Evolutionary conservation across 495 filamentous ascomycete species (phyloP).

Genomic region (Aspergillus saccharolyticus): DNA sequence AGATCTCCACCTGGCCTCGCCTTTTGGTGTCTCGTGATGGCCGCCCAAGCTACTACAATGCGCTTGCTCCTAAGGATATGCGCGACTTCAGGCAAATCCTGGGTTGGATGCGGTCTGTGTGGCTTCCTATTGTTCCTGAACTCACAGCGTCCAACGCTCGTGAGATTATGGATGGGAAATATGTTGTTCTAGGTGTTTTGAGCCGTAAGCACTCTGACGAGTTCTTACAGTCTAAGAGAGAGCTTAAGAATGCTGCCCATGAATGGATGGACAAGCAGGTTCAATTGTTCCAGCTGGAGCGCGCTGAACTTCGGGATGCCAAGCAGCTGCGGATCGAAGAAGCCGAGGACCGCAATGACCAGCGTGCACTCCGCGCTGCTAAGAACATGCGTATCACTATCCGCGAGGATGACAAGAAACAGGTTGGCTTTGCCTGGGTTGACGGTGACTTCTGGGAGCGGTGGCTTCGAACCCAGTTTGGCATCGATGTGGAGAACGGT

Average conservation of each 20-base stretch:
- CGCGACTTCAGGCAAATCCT: constrained; percentile 76
- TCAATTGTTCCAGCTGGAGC: constrained; percentile 80
- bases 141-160: constrained; percentile 84
- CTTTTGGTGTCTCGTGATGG: constrained; percentile 86
- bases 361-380: constrained; percentile 77
- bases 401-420: constrained; percentile 77
- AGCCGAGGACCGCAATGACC: constrained; percentile 88
- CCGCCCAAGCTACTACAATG: constrained; percentile 79
- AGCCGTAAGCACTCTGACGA: constrained; percentile 74
- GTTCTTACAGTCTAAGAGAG: constrained; percentile 71
- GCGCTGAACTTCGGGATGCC: constrained; percentile 84
- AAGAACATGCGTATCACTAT: constrained; percentile 91
- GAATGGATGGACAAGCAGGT: constrained; percentile 98
- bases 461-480: constrained; percentile 91
- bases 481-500: constrained; percentile 76
- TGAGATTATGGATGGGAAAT: constrained; percentile 90
- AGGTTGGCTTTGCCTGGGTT: constrained; percentile 96
- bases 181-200: constrained; percentile 86
- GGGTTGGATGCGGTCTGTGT: constrained; percentile 90
- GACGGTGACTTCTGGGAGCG: constrained; percentile 97
- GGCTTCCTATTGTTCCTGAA: constrained; percentile 97
- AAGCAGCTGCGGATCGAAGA: constrained; percentile 96
- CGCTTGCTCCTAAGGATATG: constrained; percentile 81
- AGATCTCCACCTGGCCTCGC: constrained; percentile 92
- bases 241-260: constrained; percentile 90